Conservation (phyloP, 1,139 yeast genomes). For the Yamadazyma kanchanaburiensis region DNA sequence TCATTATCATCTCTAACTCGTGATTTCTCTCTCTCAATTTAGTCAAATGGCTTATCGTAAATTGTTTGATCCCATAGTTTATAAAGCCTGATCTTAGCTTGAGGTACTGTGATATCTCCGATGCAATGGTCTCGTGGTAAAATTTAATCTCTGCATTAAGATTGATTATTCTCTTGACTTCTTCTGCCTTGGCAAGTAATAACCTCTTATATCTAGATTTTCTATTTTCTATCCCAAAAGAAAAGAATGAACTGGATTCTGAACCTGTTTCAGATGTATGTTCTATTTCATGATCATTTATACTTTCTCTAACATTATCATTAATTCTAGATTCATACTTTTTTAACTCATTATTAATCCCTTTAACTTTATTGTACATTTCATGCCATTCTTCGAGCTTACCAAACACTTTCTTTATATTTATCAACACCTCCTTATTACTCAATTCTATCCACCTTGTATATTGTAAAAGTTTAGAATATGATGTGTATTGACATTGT, state of each 20-base stretch:
- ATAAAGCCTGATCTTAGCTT: conserved; percentile 45
- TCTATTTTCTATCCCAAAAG: conserved; percentile 35
- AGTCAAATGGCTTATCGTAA: conserved; percentile 13
- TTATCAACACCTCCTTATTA: conserved; percentile 34
- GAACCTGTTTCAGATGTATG: neutral
- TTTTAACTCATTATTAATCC: conserved; percentile 28
- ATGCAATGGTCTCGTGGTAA: conserved; percentile 59
- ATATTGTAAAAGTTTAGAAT: conserved; percentile 16
- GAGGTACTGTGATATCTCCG: conserved; percentile 58
- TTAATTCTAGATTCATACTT: conserved; percentile 20
- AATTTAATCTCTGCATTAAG: conserved; percentile 37
- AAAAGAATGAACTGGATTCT: conserved; percentile 20
- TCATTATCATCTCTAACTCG: conserved; percentile 6
- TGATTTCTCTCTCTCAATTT: conserved; percentile 5
- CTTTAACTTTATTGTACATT: conserved; percentile 26
- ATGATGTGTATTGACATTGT: conserved; percentile 14
- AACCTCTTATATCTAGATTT: conserved; percentile 32
- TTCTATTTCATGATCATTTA: conserved; percentile 6
- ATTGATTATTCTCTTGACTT: conserved; percentile 29
- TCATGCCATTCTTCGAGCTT: conserved; percentile 53
- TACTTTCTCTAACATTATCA: no score
- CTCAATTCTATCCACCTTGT: conserved; percentile 29
- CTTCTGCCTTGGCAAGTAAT: conserved; percentile 28
- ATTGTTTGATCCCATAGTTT: conserved; percentile 31
- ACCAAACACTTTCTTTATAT: conserved; percentile 35